phyloP scores from a whole-genome alignment of 441 rosid genomes.

The Mallotus repandus region DNA sequence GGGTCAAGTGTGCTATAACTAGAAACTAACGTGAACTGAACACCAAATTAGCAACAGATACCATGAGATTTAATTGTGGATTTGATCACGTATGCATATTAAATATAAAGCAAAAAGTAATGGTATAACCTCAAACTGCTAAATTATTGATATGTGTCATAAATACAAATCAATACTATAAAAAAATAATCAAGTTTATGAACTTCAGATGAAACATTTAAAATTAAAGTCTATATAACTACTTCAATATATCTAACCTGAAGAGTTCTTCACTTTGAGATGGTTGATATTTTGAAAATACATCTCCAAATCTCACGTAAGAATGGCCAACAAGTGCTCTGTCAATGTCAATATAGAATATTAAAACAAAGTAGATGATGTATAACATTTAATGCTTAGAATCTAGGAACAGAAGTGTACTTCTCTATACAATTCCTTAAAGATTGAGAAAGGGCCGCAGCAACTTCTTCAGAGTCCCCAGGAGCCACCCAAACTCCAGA shows the following conservation, averaged over 20 bases:
- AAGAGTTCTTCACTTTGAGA: conserved; percentile 72
- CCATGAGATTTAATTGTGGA: background rate
- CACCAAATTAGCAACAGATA: background rate
- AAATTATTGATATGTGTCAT: background rate
- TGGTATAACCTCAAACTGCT: background rate
- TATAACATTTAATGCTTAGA: conserved; percentile 16
- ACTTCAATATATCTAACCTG: conserved; percentile 51
- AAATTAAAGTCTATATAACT: background rate
- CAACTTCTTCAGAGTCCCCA: conserved; percentile 99
- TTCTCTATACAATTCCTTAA: conserved; percentile 90
- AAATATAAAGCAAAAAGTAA: background rate
- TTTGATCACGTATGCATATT: background rate
- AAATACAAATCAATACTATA: background rate
- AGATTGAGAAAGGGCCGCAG: conserved; percentile 92
- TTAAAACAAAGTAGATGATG: background rate
- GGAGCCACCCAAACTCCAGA: conserved; percentile 98
- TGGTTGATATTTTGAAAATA: conserved; percentile 79
- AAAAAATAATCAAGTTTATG: background rate
- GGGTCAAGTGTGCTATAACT: background rate
- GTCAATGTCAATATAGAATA: conserved; percentile 26
- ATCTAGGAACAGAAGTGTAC: conserved; percentile 38
- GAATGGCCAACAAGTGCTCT: conserved; percentile 77
- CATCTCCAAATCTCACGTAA: conserved; percentile 97
- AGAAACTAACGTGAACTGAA: background rate
- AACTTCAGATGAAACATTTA: background rate